phyloP scores from a whole-genome alignment of 805 yeast species.

The Saccharomycopsis sp. region DNA sequence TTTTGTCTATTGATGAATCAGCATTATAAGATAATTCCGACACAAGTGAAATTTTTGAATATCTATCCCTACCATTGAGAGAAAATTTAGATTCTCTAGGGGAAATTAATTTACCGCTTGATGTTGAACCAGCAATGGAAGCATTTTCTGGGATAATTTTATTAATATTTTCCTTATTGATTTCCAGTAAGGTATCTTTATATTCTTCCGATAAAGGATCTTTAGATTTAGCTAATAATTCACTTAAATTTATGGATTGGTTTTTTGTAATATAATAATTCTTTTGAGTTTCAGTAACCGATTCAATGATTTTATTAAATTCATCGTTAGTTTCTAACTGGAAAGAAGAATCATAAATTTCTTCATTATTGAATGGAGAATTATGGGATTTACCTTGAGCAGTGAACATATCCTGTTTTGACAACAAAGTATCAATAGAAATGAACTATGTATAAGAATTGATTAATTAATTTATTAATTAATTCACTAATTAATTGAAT shows the following conservation, averaged over 20 bases:
- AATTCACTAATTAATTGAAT: too few species aligned
- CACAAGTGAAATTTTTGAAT: constrained; percentile 1
- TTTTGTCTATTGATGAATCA: constrained; percentile 4
- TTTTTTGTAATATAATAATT: constrained; percentile 1
- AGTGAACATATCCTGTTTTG: too few species aligned
- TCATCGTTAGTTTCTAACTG: constrained; percentile 20
- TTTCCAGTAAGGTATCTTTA: background rate
- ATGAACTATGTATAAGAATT: too few species aligned
- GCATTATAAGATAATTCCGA: constrained; percentile 10
- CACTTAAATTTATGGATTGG: constrained; percentile 10
- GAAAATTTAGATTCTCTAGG: too few species aligned
- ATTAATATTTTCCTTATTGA: background rate
- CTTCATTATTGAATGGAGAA: constrained; percentile 19
- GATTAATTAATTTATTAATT: too few species aligned
- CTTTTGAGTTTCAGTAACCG: constrained; percentile 11
- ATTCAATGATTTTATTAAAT: constrained; percentile 19
- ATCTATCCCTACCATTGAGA: constrained; percentile 5
- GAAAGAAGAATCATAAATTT: constrained; percentile 15
- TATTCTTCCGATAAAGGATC: too few species aligned
- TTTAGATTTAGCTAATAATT: constrained; percentile 7
- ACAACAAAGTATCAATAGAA: too few species aligned
- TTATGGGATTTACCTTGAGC: too few species aligned
- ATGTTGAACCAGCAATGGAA: too few species aligned
- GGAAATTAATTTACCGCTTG: background rate
- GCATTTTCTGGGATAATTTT: too few species aligned